Percentiles rank a stretch among this genome's conserved stretches.
Evolutionary conservation across 306 rosid genomes (phyloP).

Genomic region (Adenanthera pavonina): DNA sequence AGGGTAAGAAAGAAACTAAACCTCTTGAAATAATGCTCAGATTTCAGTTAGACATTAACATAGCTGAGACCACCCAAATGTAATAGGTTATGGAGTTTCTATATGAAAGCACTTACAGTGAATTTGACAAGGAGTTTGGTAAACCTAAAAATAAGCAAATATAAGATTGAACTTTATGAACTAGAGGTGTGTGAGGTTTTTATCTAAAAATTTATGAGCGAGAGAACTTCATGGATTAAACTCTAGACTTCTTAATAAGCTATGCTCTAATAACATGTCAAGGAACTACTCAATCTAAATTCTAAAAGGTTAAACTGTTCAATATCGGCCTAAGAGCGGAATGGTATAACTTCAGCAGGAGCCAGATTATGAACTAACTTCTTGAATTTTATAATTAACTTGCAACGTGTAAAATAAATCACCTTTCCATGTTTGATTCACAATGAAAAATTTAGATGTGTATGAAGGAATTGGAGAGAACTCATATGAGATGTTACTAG

Average conservation of each 20-base stretch:
- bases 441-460: neutral
- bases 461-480: neutral
- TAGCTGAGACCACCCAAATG: conserved; percentile 11
- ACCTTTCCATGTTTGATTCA: neutral
- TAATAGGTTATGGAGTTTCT: conserved; percentile 28
- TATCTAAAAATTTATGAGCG: neutral
- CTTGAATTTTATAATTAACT: neutral
- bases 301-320: neutral
- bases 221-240: neutral
- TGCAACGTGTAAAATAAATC: neutral
- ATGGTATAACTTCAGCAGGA: neutral
- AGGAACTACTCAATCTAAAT: neutral
- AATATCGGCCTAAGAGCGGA: neutral
- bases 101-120: neutral
- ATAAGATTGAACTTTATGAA: neutral
- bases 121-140: neutral
- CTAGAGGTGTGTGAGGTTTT: neutral
- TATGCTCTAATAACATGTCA: no score
- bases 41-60: conserved; percentile 16
- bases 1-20: conserved; percentile 29
- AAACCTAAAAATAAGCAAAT: neutral
- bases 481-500: neutral
- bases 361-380: neutral
- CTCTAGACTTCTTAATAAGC: neutral
- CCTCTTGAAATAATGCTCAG: neutral